Percentiles rank a stretch among this genome's conserved stretches.
phyloP scores from a whole-genome alignment of 768 basidiomycete species.

The Mrakia hoshinonis region DNA sequence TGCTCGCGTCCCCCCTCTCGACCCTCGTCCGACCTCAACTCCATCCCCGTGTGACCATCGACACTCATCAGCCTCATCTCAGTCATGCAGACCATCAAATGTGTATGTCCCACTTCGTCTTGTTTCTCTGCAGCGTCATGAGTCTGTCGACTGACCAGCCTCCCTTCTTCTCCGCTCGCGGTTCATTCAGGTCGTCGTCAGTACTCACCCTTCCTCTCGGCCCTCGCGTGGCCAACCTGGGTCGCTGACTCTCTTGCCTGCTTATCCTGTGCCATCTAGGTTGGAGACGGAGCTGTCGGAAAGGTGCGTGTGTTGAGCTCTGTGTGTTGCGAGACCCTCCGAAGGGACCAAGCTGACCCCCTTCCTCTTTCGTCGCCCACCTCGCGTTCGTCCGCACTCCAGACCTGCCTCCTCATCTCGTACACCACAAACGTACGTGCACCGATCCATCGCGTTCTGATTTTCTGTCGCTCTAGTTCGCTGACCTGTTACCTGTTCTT shows the following conservation, averaged over 20 bases:
- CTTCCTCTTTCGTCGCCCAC: background rate
- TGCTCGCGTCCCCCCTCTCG: background rate
- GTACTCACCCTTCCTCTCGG: background rate
- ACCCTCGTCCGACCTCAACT: background rate
- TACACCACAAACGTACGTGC: conserved; percentile 39
- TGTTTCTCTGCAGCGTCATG: background rate
- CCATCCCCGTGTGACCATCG: no score
- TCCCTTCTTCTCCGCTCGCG: background rate
- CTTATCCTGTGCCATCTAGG: conserved; percentile 36
- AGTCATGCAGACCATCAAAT: conserved; percentile 91
- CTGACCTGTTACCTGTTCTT: background rate
- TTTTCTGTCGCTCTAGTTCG: background rate
- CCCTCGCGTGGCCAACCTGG: background rate
- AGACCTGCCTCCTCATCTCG: conserved; percentile 95
- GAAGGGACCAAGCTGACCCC: background rate
- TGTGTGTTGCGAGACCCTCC: background rate
- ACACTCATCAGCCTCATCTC: background rate
- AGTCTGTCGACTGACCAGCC: conserved; percentile 16
- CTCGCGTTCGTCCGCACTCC: background rate
- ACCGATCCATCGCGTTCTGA: background rate
- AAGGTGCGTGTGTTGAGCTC: conserved; percentile 55
- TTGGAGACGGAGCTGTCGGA: conserved; percentile 95
- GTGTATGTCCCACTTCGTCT: conserved; percentile 50
- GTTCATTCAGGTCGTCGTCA: conserved; percentile 20
- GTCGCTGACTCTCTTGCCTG: background rate